Percentiles rank a stretch among this genome's conserved stretches.
Conservation (phyloP, 805 yeast species). For the Kazachstania kunashirensis region DNA sequence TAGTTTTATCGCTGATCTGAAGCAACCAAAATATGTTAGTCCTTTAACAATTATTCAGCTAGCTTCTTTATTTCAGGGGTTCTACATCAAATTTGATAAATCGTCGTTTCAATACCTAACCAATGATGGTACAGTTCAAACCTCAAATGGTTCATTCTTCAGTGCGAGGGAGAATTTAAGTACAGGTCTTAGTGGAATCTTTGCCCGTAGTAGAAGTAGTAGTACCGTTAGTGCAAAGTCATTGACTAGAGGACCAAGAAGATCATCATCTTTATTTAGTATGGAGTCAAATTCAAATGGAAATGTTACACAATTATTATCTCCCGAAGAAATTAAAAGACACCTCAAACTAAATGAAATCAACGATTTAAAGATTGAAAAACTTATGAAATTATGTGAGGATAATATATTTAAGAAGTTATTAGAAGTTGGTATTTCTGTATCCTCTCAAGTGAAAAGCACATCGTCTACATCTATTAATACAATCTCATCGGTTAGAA, state of each 20-base stretch:
- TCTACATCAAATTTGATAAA: constrained; percentile 25
- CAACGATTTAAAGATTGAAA: constrained; percentile 21
- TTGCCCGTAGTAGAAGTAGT: constrained; percentile 28
- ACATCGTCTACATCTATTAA: neutral
- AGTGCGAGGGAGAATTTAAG: constrained; percentile 25
- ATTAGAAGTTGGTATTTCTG: constrained; percentile 27
- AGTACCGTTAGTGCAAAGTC: constrained; percentile 14
- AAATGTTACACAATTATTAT: constrained; percentile 19
- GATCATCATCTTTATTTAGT: constrained; percentile 27
- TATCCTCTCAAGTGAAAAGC: constrained; percentile 9
- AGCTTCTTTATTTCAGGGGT: constrained; percentile 25
- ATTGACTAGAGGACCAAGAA: constrained; percentile 14
- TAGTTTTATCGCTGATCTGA: constrained; percentile 24
- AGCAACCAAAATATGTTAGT: constrained; percentile 28
- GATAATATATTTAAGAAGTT: constrained; percentile 21
- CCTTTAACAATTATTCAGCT: constrained; percentile 25
- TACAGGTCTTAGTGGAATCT: constrained; percentile 29
- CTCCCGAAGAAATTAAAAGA: constrained; percentile 25
- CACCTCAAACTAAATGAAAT: constrained; percentile 22
- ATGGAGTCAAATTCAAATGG: constrained; percentile 13
- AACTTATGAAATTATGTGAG: constrained; percentile 27
- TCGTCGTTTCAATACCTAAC: constrained; percentile 22
- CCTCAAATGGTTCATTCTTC: constrained; percentile 10
- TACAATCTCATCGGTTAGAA: neutral
- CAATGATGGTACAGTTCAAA: neutral